Evolutionary conservation across 495 filamentous ascomycete genomes (phyloP), one percentile per base, ranked within the genome.

Genomic region (Alectoria sarmentosa): DNA sequence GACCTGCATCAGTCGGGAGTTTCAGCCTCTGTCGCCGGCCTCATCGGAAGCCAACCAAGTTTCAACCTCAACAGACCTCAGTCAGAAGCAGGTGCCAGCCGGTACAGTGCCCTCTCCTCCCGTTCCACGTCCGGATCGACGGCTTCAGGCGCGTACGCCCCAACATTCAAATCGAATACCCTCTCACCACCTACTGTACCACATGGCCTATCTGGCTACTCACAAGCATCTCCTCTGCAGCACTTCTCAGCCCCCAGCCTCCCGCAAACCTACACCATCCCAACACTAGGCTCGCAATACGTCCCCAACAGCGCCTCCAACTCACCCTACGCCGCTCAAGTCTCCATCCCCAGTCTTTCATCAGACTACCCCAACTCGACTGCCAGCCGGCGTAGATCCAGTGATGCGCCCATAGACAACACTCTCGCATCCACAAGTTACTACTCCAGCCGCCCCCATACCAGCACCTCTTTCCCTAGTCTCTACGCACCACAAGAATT

Each of bases 21-120:
- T 66, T 81, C 81, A 62, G 79, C 79, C 17, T 82, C 81, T 26
- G 82, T 78, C 28, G 77, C 79, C 48, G 73, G 78, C 21, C 73
- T 78, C 28, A 73, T 79, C 32, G 71, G 75, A 17, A 75, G 76
- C 21, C 72, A 78, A 17, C 74, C 76, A 58, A 76, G 69, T 26
- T 71, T 73, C 19, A 76, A 69, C 64, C 57, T 77, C 73, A 67
- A 73, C 74, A 42, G 72, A 28, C 69, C 76, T 1, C 74, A 72
- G 26, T 80, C 80, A 19, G 76, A 81, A 58, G 75, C 74, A 19
- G 72, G 75, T 44, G 74, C 76, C 38, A 76, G 79, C 61, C 66
- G 75, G 62, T 75, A 74, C 21, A 74, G 70, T 60, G 73, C 74
- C 26, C 66, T 71, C 28, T 81, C 80, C 32, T 79, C 80, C 5